Conservation (phyloP, 495 filamentous ascomycete species). For the Wilcoxina mikolae region DNA sequence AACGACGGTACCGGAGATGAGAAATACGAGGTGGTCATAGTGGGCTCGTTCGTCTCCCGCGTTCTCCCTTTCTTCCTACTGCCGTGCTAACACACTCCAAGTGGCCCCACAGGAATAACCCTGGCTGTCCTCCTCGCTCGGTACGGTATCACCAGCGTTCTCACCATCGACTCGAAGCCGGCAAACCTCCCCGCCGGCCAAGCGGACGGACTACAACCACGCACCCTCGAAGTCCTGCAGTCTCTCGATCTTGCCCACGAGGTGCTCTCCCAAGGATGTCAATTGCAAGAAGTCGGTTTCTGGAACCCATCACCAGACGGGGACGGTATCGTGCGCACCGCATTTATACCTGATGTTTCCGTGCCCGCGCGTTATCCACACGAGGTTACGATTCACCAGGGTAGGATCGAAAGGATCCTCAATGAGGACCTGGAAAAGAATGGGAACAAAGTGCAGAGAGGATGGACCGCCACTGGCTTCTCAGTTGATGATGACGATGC, state of each 20-base stretch:
- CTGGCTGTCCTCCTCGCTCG: constrained; percentile 36
- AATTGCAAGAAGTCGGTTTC: constrained; percentile 52
- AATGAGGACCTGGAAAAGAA: constrained; percentile 25
- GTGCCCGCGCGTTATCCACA: constrained; percentile 35
- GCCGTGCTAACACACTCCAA: too few species aligned
- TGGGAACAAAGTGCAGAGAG: constrained; percentile 45
- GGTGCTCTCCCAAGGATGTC: constrained; percentile 55
- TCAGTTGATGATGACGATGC: constrained; percentile 41
- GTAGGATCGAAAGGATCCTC: constrained; percentile 44
- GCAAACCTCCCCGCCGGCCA: constrained; percentile 44
- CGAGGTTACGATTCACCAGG: constrained; percentile 50
- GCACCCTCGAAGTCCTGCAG: constrained; percentile 69
- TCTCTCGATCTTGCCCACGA: constrained; percentile 58
- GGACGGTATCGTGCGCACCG: constrained; percentile 28
- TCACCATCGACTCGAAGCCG: constrained; percentile 37
- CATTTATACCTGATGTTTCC: constrained; percentile 35
- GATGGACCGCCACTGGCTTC: constrained; percentile 41
- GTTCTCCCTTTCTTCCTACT: not conserved
- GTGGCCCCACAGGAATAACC: constrained; percentile 38
- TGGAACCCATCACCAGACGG: constrained; percentile 34
- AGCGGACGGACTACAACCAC: constrained; percentile 67
- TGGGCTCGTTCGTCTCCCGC: constrained; percentile 16
- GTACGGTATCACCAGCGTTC: constrained; percentile 34
- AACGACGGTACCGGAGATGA: constrained; percentile 1
- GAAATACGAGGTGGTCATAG: constrained; percentile 19